Evolutionary conservation across 2,329 filamentous ascomycete genomes (phyloP).

Genomic region (Aspergillus puulaauensis): DNA sequence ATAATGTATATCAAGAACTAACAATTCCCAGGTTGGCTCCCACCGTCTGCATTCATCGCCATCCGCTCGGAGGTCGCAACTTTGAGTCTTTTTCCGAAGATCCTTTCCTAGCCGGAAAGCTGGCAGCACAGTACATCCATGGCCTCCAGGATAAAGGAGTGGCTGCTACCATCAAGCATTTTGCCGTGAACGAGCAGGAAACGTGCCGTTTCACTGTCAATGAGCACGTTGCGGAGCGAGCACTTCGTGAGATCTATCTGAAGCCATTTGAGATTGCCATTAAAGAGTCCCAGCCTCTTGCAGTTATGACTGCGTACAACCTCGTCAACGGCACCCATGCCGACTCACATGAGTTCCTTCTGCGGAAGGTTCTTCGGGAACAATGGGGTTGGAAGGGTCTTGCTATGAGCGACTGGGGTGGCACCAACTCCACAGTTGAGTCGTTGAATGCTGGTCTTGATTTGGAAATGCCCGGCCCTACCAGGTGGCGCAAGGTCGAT

Average conservation of each 20-base stretch:
- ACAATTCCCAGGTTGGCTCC: background rate
- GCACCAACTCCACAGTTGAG: slow-evolving; percentile 2
- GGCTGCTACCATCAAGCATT: slow-evolving; percentile 9
- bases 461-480: slow-evolving; percentile 11
- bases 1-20: background rate
- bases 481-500: slow-evolving; percentile 1
- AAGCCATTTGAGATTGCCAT: slow-evolving; percentile 11
- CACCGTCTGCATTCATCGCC: slow-evolving; percentile 7
- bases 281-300: slow-evolving; percentile 5
- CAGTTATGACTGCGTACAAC: slow-evolving; percentile 10
- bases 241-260: slow-evolving; percentile 8
- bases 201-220: slow-evolving; percentile 8
- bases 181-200: slow-evolving; percentile 8
- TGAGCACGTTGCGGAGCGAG: background rate
- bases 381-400: slow-evolving; percentile 10
- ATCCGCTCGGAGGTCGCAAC: slow-evolving; percentile 8
- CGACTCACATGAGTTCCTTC: slow-evolving; percentile 4
- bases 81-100: slow-evolving; percentile 11
- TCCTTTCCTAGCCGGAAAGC: slow-evolving; percentile 7
- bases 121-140: slow-evolving; percentile 6
- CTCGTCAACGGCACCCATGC: slow-evolving; percentile 6
- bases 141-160: slow-evolving; percentile 7
- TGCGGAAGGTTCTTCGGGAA: background rate
- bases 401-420: slow-evolving; percentile 11
- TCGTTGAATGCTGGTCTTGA: slow-evolving; percentile 7